Evolutionary conservation across 306 rosid species (phyloP), one percentile per base, ranked within the genome.

Genomic region (Adenanthera pavonina): DNA sequence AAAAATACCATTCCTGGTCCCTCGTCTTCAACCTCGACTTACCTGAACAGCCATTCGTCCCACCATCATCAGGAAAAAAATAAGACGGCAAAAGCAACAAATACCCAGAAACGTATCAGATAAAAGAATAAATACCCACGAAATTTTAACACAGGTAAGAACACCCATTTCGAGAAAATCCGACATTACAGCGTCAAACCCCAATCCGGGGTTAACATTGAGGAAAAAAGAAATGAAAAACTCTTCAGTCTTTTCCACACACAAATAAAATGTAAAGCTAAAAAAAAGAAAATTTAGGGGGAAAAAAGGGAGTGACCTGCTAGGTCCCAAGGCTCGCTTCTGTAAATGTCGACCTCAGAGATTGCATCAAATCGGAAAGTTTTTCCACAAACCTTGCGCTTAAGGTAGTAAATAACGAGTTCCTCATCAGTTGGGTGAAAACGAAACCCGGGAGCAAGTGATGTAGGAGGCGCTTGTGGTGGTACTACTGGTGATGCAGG

Each of bases 371-470:
- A 92, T 84, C 95, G 90, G 83, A 96, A 96, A 77, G 62, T 64
- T 81, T 96, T 96, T 0, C 97, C 94, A 57, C 78, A 80, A 62
- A 93, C 97, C 86, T 96, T 96, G 69, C 99, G 94, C 86, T 93
- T 93, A 33, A 96, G 97, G 87, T 96, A 96, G 89, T 92, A 96
- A 66, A 96, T 93, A 59, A 96, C 97, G 7, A 96, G 96, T 25
- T 96, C 99, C 52, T 96, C 99, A 43, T 96, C 99, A 35, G 99
- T 96, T 1, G 99, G 99, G 86, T 96, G 99, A 66, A 96, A 96
- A 76, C 99, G 86, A 82, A 96, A 96, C 11, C 99, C 99, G 7
- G 99, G 99, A 46, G 99, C 99, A 6, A 96, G 90, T 1, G 97
- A 90, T 1, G 99, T 91, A 6, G 98, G 97, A 6, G 97, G 48